Base-by-base conservation (phyloP, 306 rosid species). In the Corylus heterophylla region DNA sequence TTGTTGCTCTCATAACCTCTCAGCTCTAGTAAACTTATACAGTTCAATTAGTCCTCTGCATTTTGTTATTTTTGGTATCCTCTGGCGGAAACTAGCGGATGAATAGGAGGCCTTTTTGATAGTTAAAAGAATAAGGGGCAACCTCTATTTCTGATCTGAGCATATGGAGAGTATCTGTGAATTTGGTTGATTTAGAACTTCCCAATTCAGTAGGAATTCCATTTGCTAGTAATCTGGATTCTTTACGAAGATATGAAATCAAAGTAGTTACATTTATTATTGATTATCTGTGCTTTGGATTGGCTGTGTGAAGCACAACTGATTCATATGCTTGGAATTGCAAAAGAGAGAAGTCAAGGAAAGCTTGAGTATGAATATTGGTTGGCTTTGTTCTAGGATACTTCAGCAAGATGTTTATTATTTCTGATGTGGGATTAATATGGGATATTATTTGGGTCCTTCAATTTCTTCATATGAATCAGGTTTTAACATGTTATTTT, bases 131-230 rank as follows among this genome's bases (percentile, higher is more conserved):
- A 79, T 54, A 75, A 75, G 70, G 74, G 73, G 75, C 82, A 58
- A 82, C 77, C 77, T 83, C 81, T 90, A 81, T 80, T 79, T 81
- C 59, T 85, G 85, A 81, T 80, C 76, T 84, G 75, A 77, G 70
- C 81, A 76, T 69, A 80, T 82, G 86, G 83, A 50, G 75, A 64
- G 83, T 58, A 44, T 69, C 63, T 55, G 76, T 67, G 52, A 44
- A 50, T 83, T 59, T 88, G 78, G 84, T 86, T 78, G 74, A 75
- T 77, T 22, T 25, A 54, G 47, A 64, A 47, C 71, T 66, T 50
- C 49, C 47, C 42, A 63, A 45, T 70, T 74, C 76, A 61, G 31
- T 66, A 79, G 76, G 88, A 77, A 54, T 74, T 80, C 63, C 52
- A 74, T 77, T 74, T 68, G 80, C 52, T 68, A 64, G 72, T 70